Evolutionary conservation across 2,329 filamentous ascomycete species (phyloP).

Genomic region (Cordyceps cicadae): DNA sequence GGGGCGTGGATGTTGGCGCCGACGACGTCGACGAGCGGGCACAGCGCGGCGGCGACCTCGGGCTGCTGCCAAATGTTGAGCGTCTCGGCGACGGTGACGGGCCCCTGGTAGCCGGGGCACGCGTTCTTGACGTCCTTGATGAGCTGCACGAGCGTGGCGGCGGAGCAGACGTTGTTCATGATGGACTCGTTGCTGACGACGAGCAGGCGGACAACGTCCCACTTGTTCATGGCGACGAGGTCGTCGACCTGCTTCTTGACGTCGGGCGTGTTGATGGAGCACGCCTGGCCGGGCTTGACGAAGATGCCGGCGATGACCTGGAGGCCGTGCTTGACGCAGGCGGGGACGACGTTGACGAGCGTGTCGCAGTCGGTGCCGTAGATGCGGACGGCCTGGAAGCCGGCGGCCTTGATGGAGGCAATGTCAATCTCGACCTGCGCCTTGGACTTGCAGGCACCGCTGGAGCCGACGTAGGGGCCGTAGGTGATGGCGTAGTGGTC

Average conservation of each 20-base stretch:
- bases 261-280: conserved; percentile 47
- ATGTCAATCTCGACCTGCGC: conserved; percentile 54
- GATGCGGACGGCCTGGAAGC: conserved; percentile 66
- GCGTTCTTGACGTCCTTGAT: conserved; percentile 57
- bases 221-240: conserved; percentile 65
- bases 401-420: conserved; percentile 50
- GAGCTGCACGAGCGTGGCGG: conserved; percentile 58
- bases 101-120: conserved; percentile 67
- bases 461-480: conserved; percentile 57
- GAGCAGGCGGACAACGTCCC: conserved; percentile 68
- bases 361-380: conserved; percentile 90
- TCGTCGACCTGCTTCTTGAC: conserved; percentile 66
- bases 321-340: conserved; percentile 57
- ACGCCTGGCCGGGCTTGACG: conserved; percentile 55
- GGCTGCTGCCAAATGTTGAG: conserved; percentile 65
- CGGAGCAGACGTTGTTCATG: conserved; percentile 61
- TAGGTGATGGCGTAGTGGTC: conserved; percentile 70
- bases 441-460: conserved; percentile 56
- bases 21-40: conserved; percentile 66
- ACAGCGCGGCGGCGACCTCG: conserved; percentile 52
- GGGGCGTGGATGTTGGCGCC: conserved; percentile 87
- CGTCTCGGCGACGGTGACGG: conserved; percentile 79
- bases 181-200: conserved; percentile 89
- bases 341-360: conserved; percentile 64
- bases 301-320: conserved; percentile 84